Percentiles rank a stretch among this genome's conserved stretches.
These are phyloP conservation scores for Clonostachys rosea DNA, from an alignment of 2,329 filamentous ascomycete species.

Conservation along the genomic window DNA sequence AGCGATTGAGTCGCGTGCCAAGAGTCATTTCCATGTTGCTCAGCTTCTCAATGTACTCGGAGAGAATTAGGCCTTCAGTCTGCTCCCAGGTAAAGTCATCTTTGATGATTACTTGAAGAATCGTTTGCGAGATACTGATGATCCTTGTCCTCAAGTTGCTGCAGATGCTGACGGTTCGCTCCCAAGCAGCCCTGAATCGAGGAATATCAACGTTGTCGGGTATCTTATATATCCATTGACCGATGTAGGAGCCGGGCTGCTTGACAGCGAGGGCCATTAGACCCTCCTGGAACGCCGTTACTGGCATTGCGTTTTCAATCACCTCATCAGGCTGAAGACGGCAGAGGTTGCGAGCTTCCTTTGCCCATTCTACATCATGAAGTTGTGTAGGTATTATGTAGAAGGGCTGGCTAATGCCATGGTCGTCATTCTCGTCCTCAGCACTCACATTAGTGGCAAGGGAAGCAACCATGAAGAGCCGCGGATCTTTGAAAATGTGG, in stretches of 20 bases:
- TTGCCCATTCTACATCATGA: no score
- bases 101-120: slow-evolving; percentile 2
- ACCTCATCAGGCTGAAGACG: background rate
- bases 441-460: background rate
- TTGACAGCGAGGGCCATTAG: slow-evolving; percentile 23
- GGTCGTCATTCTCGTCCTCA: background rate
- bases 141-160: slow-evolving; percentile 11
- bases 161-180: slow-evolving; percentile 5
- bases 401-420: background rate
- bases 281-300: slow-evolving; percentile 27
- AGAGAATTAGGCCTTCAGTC: background rate
- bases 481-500: slow-evolving; percentile 1
- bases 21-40: background rate
- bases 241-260: slow-evolving; percentile 9
- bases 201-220: slow-evolving; percentile 3
- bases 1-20: background rate
- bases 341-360: background rate
- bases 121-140: slow-evolving; percentile 4
- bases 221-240: slow-evolving; percentile 8
- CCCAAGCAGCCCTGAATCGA: slow-evolving; percentile 10
- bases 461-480: background rate
- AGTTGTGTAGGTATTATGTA: background rate
- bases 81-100: slow-evolving; percentile 2
- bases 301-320: slow-evolving; percentile 26
- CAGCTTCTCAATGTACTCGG: background rate